Conservation (phyloP, 352 stramenopile species). For the Pythium brassicae region DNA sequence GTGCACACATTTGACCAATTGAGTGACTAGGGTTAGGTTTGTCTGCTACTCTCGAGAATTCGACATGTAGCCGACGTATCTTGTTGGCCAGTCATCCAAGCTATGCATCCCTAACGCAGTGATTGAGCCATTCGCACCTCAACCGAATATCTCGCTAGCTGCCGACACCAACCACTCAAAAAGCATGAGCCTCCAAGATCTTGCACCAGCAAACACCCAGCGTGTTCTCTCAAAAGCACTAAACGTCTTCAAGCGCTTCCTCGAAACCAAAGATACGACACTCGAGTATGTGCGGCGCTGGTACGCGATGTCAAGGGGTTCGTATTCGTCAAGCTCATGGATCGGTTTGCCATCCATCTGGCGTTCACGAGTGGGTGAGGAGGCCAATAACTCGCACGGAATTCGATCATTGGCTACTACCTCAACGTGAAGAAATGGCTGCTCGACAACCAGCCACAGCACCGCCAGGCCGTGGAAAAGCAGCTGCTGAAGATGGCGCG, state of each 20-base stretch:
- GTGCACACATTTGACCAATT: neutral
- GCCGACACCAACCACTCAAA: neutral
- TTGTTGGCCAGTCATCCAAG: neutral
- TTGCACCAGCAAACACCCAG: neutral
- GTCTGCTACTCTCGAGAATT: neutral
- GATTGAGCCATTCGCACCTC: neutral
- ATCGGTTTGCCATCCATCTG: conserved; percentile 1
- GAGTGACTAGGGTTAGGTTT: neutral
- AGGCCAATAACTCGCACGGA: neutral
- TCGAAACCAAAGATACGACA: neutral
- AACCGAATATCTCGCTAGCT: neutral
- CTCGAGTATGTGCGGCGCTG: neutral
- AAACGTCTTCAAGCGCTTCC: conserved; percentile 3
- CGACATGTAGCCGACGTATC: neutral
- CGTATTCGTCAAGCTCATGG: neutral
- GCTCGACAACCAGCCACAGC: conserved; percentile 2
- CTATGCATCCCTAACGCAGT: neutral
- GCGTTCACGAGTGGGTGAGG: neutral
- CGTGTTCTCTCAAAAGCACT: neutral
- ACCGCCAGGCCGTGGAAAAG: neutral
- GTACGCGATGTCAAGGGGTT: neutral
- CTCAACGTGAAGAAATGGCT: neutral
- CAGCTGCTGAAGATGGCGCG: neutral
- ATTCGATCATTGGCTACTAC: conserved; percentile 1
- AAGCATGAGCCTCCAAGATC: neutral